These are phyloP conservation scores for Calendula officinalis DNA, from an alignment of 129 eudicot species.

Conservation along the genomic window DNA sequence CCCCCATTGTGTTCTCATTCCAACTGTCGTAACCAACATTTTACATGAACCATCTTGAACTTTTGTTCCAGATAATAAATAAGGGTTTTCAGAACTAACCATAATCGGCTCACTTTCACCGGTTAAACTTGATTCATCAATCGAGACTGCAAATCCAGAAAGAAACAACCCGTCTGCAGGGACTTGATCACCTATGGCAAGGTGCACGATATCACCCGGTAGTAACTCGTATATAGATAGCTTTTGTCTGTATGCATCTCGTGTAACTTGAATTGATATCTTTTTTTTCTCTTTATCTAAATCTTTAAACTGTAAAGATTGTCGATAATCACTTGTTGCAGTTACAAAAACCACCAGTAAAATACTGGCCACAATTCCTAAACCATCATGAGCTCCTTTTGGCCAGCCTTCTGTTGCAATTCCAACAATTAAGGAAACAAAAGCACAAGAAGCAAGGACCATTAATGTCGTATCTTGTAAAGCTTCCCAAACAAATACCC, in stretches of 20 bases:
- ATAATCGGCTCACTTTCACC: conserved; percentile 97
- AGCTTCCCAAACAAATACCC: conserved; percentile 93
- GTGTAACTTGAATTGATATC: conserved; percentile 77
- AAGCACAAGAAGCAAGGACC: conserved; percentile 88
- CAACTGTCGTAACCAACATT: conserved; percentile 89
- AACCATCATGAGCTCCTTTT: conserved; percentile 90
- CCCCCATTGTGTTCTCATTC: conserved; percentile 99
- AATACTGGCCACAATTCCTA: conserved; percentile 90
- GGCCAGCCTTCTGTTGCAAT: conserved; percentile 98
- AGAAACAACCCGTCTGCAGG: conserved; percentile 98
- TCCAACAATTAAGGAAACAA: conserved; percentile 90
- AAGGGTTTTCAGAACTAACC: conserved; percentile 67
- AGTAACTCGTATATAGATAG: conserved; percentile 76
- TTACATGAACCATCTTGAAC: conserved; percentile 99
- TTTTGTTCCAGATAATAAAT: conserved; percentile 85
- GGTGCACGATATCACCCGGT: conserved; percentile 90
- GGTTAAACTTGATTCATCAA: conserved; percentile 90
- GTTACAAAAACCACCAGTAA: conserved; percentile 89
- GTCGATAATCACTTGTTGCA: conserved; percentile 94
- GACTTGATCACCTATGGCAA: conserved; percentile 92
- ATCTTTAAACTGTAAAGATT: conserved; percentile 87
- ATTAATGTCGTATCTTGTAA: conserved; percentile 95
- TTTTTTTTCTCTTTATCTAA: conserved; percentile 95
- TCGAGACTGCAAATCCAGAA: conserved; percentile 78
- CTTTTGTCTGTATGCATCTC: conserved; percentile 75